phyloP scores from a whole-genome alignment of 495 filamentous ascomycete species.

The Thozetella sp. region DNA sequence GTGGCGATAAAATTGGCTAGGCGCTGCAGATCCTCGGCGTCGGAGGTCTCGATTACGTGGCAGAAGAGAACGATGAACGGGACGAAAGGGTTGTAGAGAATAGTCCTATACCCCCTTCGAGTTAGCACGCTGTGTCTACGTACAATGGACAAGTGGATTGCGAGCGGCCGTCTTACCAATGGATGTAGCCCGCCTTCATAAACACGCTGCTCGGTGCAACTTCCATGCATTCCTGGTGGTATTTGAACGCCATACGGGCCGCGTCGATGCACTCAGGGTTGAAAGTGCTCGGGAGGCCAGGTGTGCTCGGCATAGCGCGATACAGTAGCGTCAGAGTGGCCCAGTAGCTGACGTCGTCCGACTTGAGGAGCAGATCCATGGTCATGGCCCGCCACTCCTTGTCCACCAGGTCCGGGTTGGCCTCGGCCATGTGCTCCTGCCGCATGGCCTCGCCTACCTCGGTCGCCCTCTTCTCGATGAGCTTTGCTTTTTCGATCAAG shows the following conservation, averaged over 20 bases:
- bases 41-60: constrained; percentile 58
- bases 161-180: constrained; percentile 48
- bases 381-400: constrained; percentile 21
- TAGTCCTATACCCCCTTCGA: constrained; percentile 44
- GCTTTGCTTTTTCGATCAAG: constrained; percentile 21
- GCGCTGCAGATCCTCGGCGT: constrained; percentile 46
- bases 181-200: constrained; percentile 58
- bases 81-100: constrained; percentile 67
- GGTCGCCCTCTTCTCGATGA: constrained; percentile 11
- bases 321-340: constrained; percentile 61
- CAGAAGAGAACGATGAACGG: constrained; percentile 74
- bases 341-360: constrained; percentile 58
- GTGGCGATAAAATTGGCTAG: constrained; percentile 61
- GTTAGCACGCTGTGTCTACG: not conserved
- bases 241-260: constrained; percentile 54
- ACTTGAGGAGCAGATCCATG: constrained; percentile 48
- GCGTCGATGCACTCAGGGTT: constrained; percentile 61
- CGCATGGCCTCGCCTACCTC: constrained; percentile 21
- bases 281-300: constrained; percentile 48
- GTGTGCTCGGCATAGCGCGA: constrained; percentile 56
- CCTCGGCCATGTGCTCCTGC: constrained; percentile 12
- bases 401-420: constrained; percentile 11
- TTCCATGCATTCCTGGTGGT: constrained; percentile 53
- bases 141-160: not conserved
- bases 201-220: constrained; percentile 46